Evolutionary conservation across 2,329 filamentous ascomycete genomes (phyloP), one percentile per base, ranked within the genome.

Genomic region (Pseudogymnoascus pannorum): DNA sequence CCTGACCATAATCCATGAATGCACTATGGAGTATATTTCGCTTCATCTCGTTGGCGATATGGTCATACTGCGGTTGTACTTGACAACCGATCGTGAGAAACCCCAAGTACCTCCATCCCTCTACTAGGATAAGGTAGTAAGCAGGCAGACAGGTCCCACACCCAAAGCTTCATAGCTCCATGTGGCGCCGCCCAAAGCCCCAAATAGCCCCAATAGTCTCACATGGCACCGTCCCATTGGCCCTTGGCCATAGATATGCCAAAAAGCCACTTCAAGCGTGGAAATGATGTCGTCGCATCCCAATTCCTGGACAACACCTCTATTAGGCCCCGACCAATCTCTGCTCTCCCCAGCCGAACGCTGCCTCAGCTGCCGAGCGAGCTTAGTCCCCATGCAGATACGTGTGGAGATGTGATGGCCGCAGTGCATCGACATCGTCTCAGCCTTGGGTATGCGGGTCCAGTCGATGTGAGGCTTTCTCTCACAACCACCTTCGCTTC

Each of bases 191-290:
- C 44, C 44, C 24, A 42, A 16, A 4, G 24, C 44, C 44, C 24
- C 44, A 51, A 51, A 51, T 51, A 51, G 24, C 22, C 14, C 24
- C 24, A 51, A 51, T 51, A 29, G 44, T 51, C 44, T 51, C 44
- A 51, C n/a, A 51, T 16, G 14, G 11, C 24, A 29, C 24, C n/a
- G 9, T 31, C 44, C 44, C 44, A 54, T 54, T 54, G 24, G 44
- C 9, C 24, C 44, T 6, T 31, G 8, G n/a, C 8, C 7, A 2
- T 16, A 18, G 24, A 31, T 31, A 54, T 51, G 24, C 24, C 11
- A 18, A 54, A 54, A 54, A 54, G 44, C 44, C 44, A 51, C 44
- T 24, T 31, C 44, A 54, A 54, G 24, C 44, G 44, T 54, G 44
- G 44, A 54, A 54, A 54, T 54, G 44, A 54, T 31, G 6, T 18